phyloP scores from a whole-genome alignment of 495 filamentous ascomycete species.

The Tirmania nivea region DNA sequence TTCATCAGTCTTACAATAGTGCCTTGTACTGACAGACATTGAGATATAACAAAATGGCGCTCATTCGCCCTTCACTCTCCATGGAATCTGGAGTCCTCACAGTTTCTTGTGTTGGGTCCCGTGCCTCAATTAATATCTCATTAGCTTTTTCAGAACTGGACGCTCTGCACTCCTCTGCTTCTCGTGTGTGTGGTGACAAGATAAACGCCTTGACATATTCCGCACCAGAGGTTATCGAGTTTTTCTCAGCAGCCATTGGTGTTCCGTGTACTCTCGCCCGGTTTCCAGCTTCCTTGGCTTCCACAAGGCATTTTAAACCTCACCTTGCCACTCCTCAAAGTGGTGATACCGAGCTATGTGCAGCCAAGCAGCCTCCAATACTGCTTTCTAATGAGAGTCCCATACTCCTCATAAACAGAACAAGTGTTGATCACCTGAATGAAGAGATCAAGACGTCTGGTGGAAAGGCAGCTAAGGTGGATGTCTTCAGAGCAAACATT shows the following conservation, averaged over 20 bases:
- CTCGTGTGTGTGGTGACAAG: constrained; percentile 59
- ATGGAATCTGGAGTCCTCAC: constrained; percentile 36
- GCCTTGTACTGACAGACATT: neutral
- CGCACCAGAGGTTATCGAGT: constrained; percentile 37
- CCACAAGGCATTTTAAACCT: constrained; percentile 42
- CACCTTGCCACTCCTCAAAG: constrained; percentile 12
- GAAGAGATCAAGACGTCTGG: constrained; percentile 37
- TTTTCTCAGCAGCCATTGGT: constrained; percentile 51
- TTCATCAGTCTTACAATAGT: neutral
- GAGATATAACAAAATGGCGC: constrained; percentile 56
- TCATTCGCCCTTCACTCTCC: constrained; percentile 50
- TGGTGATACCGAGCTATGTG: constrained; percentile 10
- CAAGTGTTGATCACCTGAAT: constrained; percentile 61
- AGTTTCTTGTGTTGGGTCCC: constrained; percentile 11
- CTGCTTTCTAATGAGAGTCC: constrained; percentile 80
- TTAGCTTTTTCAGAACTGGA: constrained; percentile 3
- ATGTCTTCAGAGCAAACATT: constrained; percentile 71
- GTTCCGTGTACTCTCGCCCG: constrained; percentile 62
- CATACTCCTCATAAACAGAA: constrained; percentile 60
- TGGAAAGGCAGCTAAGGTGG: constrained; percentile 36
- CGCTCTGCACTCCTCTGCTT: constrained; percentile 23
- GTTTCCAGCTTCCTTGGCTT: constrained; percentile 38
- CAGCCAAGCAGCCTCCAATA: constrained; percentile 30
- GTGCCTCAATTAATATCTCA: constrained; percentile 9
- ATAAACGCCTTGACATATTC: constrained; percentile 47